Evolutionary conservation across 2,329 filamentous ascomycete species (phyloP), one percentile per base, ranked within the genome.

Genomic region (Hawksworthiomyces lignivorus): DNA sequence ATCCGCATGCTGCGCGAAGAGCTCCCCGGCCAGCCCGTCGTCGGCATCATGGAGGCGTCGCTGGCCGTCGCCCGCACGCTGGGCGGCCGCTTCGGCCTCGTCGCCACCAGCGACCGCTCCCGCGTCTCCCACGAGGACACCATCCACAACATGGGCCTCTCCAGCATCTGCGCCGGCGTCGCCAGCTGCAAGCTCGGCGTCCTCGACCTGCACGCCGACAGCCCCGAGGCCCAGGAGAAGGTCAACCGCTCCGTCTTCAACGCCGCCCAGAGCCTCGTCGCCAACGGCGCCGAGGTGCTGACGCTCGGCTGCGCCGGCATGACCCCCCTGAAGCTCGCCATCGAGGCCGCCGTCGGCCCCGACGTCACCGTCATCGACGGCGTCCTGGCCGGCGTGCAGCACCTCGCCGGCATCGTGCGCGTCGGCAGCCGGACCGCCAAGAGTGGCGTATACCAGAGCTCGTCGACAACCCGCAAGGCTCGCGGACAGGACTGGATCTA

Each of bases 401-500:
- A 67, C 15, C 53, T 49, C 48, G 64, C 59, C 14, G 72, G 62
- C 32, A 70, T 53, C 2, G 50, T 58, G 35, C 62, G 60, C n/a
- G 69, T 54, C n/a, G 72, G 48, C 21, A 39, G 39, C 12, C 39
- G 44, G n/a, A 50, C 48, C 7, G 42, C 46, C 20, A 47, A 47
- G 22, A 36, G 30, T 2, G 48, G 48, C 21, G 14, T 39, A 29
- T 48, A 45, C 27, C 29, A 27, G 24, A 50, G 46, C 35, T 41
- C 48, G 5, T 38, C 46, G 3, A 44, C 39, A 4, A 43, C 46
- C 7, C 38, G 48, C 21, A 45, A 41, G 24, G 48, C 43, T 3
- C 41, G 48, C 8, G 48, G 48, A 12, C 48, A 50, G 32, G 46
- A 46, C 20, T 50, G 43, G 40, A 41, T 50, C 6, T 50, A 17